phyloP scores from a whole-genome alignment of 495 filamentous ascomycete species.

The Penicillium canescens region DNA sequence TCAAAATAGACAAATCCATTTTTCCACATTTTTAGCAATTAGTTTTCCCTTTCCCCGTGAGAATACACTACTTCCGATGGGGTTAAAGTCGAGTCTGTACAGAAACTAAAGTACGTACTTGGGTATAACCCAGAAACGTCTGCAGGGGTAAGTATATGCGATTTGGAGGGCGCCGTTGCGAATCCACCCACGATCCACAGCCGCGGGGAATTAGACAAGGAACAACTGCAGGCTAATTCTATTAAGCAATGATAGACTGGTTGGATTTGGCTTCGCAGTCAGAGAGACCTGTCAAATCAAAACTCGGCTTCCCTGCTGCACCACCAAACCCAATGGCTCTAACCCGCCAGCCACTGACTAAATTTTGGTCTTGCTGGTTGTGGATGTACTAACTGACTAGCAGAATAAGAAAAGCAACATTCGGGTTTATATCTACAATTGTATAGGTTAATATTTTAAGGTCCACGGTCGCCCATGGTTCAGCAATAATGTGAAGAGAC shows the following conservation, averaged over 20 bases:
- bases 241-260: slow-evolving; percentile 9
- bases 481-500: background rate
- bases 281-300: background rate
- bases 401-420: too few species aligned
- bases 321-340: background rate
- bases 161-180: slow-evolving; percentile 14
- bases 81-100: background rate
- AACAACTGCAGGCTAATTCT: slow-evolving; percentile 4
- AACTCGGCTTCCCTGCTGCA: background rate
- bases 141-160: background rate
- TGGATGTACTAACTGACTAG: background rate
- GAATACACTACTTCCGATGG: too few species aligned
- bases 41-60: too few species aligned
- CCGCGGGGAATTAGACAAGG: slow-evolving; percentile 14
- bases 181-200: slow-evolving; percentile 9
- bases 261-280: background rate
- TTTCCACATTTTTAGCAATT: too few species aligned
- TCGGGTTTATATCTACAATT: too few species aligned
- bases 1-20: too few species aligned
- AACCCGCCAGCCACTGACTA: background rate
- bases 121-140: background rate
- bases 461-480: background rate
- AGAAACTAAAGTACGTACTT: background rate
- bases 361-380: background rate
- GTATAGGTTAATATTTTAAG: background rate